These are phyloP conservation scores for Batkoa obscura DNA, from an alignment of 371 early-diverging fungal species.

Conservation along the genomic window DNA sequence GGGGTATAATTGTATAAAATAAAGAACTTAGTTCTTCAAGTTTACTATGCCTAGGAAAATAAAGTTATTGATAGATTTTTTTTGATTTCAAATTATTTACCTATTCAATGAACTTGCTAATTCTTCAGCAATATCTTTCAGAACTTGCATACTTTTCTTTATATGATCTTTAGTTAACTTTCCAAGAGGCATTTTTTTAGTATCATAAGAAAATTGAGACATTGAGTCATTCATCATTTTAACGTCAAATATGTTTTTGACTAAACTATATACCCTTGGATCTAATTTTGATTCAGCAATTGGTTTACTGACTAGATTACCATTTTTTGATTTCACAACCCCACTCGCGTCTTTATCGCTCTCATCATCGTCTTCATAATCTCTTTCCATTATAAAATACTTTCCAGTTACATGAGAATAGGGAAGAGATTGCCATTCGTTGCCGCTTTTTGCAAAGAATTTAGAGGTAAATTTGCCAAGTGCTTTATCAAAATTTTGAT, in stretches of 20 bases:
- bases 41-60: not conserved
- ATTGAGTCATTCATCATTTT: not conserved
- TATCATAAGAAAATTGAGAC: constrained; percentile 14
- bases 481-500: constrained; percentile 20
- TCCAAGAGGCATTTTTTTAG: constrained; percentile 37
- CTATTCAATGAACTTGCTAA: no score
- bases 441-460: constrained; percentile 33
- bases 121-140: constrained; percentile 23
- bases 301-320: not conserved
- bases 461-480: constrained; percentile 28
- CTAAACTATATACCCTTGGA: not conserved
- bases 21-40: constrained; percentile 14
- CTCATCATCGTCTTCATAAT: not conserved
- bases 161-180: constrained; percentile 31
- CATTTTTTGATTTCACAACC: no score
- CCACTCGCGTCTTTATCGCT: not conserved
- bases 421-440: constrained; percentile 19
- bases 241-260: not conserved
- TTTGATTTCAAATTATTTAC: constrained; percentile 1
- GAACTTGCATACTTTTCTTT: constrained; percentile 21
- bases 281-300: not conserved
- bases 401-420: constrained; percentile 14
- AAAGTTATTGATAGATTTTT: not conserved
- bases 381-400: constrained; percentile 7
- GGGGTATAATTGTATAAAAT: constrained; percentile 36